Base-by-base conservation (phyloP, 768 basidiomycete genomes). In the Suillus occidentalis region DNA sequence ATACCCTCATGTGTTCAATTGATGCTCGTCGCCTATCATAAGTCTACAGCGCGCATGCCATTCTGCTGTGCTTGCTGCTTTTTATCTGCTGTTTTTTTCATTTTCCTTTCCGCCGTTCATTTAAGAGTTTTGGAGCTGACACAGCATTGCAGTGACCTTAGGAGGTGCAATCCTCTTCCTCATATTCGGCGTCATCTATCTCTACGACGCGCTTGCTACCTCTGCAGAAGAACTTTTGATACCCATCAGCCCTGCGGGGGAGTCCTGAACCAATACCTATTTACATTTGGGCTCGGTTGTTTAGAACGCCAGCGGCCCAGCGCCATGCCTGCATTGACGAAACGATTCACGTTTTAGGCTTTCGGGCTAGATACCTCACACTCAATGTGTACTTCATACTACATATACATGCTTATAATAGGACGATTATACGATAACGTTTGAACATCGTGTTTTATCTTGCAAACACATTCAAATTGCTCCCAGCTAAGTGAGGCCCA, bases 111-210 rank as follows among this genome's bases (percentile, higher is more conserved):
- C 65, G 91, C 79, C 72, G 40, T 68, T 62, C 6, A 47, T 50
- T 20, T 43, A 25, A 49, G 58, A 42, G 65, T 58, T 64, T 52
- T 16, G 8, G 22, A 55, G 13, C 31, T 55, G 20, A 55, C 18
- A 5, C 31, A 34, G 43, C 42, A 47, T 52, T 31, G n/a, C 62
- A 96, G 94, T 97, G 43, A 95, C 95, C 0, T 81, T 93, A 25
- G 88, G 89, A 53, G 95, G 95, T n/a, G 87, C 93, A 0, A 75
- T 80, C 6, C 85, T 96, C 9, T 96, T 97, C 83, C 78, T 96
- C 52, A 74, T 95, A 42, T 97, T 97, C 72, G 90, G 92, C 9
- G 72, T 92, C 57, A 82, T 94, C 66, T 95, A 94, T 78, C 81
- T 92, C 50, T 87, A 86, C 70, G 89, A 91, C 72, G 85, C 88